Base-by-base conservation (phyloP, 306 rosid species). In the Myrica gale region DNA sequence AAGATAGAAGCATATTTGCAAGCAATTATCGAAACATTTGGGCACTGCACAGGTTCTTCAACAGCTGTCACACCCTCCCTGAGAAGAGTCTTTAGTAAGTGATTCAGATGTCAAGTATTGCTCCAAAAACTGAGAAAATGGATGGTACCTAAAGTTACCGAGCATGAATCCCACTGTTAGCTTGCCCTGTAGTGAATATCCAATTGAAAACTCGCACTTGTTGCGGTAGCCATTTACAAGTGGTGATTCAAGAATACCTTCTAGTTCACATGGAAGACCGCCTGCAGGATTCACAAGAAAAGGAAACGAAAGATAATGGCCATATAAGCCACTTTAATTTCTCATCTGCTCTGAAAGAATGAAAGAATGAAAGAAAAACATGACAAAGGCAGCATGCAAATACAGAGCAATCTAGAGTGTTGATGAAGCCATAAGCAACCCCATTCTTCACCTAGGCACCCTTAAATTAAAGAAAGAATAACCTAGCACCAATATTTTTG, bases 51-150 rank as follows among this genome's bases (percentile, higher is more conserved):
- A 52, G 97, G 92, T 83, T 90, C 97, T 82, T 90, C 96, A 70
- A 95, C 97, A 68, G 98, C 99, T 73, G 99, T 90, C 62, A 92
- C 92, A 74, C 99, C 99, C 83, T 95, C 98, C 97, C 99, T 92
- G 88, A 45, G 43, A 81, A 61, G 32, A 60, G 81, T 79, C 74
- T 48, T 85, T 62, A 84, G 87, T 68, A 80, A 75, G 71, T 53
- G 68, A 45, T 72, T 75, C 17, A 48, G 37, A 79, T 60, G 73
- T 61, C 47, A 81, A 79, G 4, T 65, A 74, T 68, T 54, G 68
- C 62, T 70, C 48, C 41, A 66, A 74, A 80, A 82, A 82, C 67
- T 76, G 65, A 71, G 63, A 26, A 66, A 42, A 82, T n/a, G 73
- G 53, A 60, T 48, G 48, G 76, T 81, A 95, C 99, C 99, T 90